phyloP scores from a whole-genome alignment of 2,329 filamentous ascomycete species.

The Blastomyces emzantsi region DNA sequence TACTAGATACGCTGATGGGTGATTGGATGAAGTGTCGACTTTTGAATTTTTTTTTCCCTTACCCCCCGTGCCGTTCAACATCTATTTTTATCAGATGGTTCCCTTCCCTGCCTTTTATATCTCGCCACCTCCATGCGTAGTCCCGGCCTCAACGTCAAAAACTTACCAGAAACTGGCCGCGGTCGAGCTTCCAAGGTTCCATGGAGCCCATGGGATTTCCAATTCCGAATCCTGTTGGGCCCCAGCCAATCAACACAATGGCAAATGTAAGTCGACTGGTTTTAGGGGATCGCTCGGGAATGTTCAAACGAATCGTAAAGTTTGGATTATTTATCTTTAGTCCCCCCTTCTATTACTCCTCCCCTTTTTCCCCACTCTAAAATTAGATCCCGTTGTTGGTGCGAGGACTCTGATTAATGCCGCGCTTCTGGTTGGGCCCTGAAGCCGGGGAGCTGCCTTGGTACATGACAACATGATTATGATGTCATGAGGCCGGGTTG shows the following conservation, averaged over 20 bases:
- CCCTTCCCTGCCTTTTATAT: too few relatives aligned
- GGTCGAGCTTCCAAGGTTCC: background rate
- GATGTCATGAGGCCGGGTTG: background rate
- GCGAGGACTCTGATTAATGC: background rate
- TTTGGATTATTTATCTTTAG: background rate
- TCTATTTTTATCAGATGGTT: too few relatives aligned
- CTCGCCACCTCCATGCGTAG: too few relatives aligned
- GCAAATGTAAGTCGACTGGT: background rate
- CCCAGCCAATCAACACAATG: background rate
- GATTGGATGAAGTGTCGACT: background rate
- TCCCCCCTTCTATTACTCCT: too few relatives aligned
- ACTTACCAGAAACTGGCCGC: too few relatives aligned
- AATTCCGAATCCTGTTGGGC: background rate
- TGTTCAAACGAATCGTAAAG: background rate
- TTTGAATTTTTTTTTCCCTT: background rate
- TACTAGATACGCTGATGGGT: background rate
- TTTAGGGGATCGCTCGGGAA: background rate
- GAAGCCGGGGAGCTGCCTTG: background rate
- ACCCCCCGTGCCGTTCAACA: too few relatives aligned
- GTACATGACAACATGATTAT: background rate
- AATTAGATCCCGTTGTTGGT: background rate
- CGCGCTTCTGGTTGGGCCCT: background rate
- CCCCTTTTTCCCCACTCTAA: background rate
- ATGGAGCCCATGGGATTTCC: too few relatives aligned
- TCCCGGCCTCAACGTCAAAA: too few relatives aligned